Evolutionary conservation across 2,329 filamentous ascomycete genomes (phyloP).

Genomic region (Penicillium sp.): DNA sequence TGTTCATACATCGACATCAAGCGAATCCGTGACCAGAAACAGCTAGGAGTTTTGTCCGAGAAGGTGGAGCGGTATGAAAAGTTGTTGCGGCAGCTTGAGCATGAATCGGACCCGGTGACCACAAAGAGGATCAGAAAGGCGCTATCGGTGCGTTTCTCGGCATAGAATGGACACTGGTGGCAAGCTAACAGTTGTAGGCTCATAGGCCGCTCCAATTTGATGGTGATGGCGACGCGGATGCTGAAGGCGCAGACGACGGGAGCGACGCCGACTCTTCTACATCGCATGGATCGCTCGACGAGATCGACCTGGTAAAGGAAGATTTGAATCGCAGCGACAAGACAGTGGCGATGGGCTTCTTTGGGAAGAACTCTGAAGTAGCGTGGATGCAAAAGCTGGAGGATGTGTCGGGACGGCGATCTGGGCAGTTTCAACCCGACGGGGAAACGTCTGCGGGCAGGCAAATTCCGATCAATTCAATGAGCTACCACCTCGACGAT

Average conservation of each 20-base stretch:
- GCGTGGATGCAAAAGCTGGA: slow-evolving; percentile 49
- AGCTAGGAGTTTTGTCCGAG: slow-evolving; percentile 30
- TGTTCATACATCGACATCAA: slow-evolving; percentile 42
- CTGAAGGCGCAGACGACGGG: slow-evolving; percentile 17
- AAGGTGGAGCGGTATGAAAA: slow-evolving; percentile 36
- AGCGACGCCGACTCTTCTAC: slow-evolving; percentile 29
- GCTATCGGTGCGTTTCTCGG: slow-evolving; percentile 21
- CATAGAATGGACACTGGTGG: neutral
- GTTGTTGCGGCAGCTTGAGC: slow-evolving; percentile 32
- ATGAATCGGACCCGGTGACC: slow-evolving; percentile 26
- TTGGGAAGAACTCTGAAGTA: slow-evolving; percentile 51
- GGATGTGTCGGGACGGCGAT: slow-evolving; percentile 32
- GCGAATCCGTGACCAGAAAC: slow-evolving; percentile 42
- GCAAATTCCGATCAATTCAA: slow-evolving; percentile 30
- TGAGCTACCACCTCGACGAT: slow-evolving; percentile 49
- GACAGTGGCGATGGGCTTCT: slow-evolving; percentile 44
- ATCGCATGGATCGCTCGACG: slow-evolving; percentile 45
- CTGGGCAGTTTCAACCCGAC: slow-evolving; percentile 12
- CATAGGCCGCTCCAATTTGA: slow-evolving; percentile 2
- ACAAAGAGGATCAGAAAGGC: slow-evolving; percentile 32
- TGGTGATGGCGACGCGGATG: slow-evolving; percentile 14
- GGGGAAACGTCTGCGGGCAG: slow-evolving; percentile 2
- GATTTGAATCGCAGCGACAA: slow-evolving; percentile 45
- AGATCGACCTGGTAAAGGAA: slow-evolving; percentile 47
- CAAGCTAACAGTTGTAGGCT: slow-evolving; percentile 5